Percentiles rank a stretch among this genome's conserved stretches.
These are phyloP conservation scores for Hysterangium stoloniferum DNA, from an alignment of 768 basidiomycete species.

Conservation along the genomic window DNA sequence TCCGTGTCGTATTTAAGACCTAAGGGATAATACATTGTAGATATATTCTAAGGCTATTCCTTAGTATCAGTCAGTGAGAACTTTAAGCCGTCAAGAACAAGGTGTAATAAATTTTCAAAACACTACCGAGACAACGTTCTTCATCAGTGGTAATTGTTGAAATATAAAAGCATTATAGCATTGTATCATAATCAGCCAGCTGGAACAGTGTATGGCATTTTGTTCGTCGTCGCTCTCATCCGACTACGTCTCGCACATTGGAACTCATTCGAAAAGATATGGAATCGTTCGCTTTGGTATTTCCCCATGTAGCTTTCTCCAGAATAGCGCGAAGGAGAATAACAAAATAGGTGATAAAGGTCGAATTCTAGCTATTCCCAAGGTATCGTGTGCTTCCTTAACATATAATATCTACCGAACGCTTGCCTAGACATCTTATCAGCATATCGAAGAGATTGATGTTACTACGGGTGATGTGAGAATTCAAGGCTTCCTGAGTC, in stretches of 20 bases:
- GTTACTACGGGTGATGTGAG: slow-evolving; percentile 40
- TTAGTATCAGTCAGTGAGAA: too few species aligned
- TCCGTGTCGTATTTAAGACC: too few species aligned
- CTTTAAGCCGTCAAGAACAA: too few species aligned
- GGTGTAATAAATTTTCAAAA: too few species aligned
- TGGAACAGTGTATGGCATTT: too few species aligned
- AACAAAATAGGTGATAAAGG: slow-evolving; percentile 32
- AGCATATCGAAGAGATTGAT: slow-evolving; percentile 67
- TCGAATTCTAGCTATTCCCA: slow-evolving; percentile 52
- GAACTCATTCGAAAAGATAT: slow-evolving; percentile 65
- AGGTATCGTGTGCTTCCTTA: slow-evolving; percentile 34
- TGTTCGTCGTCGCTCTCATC: slow-evolving; percentile 71
- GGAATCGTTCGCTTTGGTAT: slow-evolving; percentile 65
- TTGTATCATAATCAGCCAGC: too few species aligned
- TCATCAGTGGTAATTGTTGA: too few species aligned
- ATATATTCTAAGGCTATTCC: too few species aligned
- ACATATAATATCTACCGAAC: slow-evolving; percentile 1
- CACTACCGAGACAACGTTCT: too few species aligned
- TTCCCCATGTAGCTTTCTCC: slow-evolving; percentile 61
- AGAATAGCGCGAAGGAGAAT: slow-evolving; percentile 38
- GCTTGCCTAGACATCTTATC: slow-evolving; percentile 42
- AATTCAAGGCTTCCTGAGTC: slow-evolving; percentile 78
- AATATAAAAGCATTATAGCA: too few species aligned
- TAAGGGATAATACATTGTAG: too few species aligned
- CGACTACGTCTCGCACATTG: slow-evolving; percentile 47